These are phyloP conservation scores for Gyromitra esculenta DNA, from an alignment of 2,329 filamentous ascomycete species.

Conservation along the genomic window DNA sequence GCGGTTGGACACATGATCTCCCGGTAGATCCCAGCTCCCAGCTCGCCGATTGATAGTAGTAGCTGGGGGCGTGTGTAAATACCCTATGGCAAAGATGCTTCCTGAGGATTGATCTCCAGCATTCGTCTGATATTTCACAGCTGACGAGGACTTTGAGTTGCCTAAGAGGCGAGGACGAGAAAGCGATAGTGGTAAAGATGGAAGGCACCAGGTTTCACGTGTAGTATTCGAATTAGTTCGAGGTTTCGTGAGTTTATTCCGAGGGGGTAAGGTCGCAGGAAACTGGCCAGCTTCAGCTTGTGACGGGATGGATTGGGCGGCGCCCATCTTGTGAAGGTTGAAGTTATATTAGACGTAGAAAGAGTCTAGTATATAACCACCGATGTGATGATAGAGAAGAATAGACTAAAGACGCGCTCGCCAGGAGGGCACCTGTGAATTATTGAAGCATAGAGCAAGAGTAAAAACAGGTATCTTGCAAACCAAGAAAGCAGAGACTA, in stretches of 20 bases:
- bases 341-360: conserved; percentile 28
- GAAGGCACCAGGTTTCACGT: conserved; percentile 41
- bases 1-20: conserved; percentile 9
- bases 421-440: conserved; percentile 34
- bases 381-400: conserved; percentile 1
- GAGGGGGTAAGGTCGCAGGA: conserved; percentile 24
- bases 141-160: conserved; percentile 17
- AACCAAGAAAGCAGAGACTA: conserved; percentile 22
- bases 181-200: conserved; percentile 27
- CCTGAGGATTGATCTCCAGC: conserved; percentile 10
- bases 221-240: conserved; percentile 46
- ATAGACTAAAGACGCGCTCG: conserved; percentile 25
- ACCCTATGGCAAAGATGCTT: conserved; percentile 30
- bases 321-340: conserved; percentile 36
- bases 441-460: conserved; percentile 45
- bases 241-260: conserved; percentile 51
- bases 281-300: conserved; percentile 25
- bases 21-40: conserved; percentile 20
- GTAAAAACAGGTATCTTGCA: conserved; percentile 35
- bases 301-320: conserved; percentile 44
- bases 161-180: conserved; percentile 33
- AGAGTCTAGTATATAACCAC: conserved; percentile 34
- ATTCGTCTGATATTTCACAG: conserved; percentile 8
- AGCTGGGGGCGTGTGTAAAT: conserved; percentile 20
- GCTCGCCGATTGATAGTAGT: conserved; percentile 12